Conservation (phyloP, 495 filamentous ascomycete genomes). For the Lindgomyces ingoldianus region DNA sequence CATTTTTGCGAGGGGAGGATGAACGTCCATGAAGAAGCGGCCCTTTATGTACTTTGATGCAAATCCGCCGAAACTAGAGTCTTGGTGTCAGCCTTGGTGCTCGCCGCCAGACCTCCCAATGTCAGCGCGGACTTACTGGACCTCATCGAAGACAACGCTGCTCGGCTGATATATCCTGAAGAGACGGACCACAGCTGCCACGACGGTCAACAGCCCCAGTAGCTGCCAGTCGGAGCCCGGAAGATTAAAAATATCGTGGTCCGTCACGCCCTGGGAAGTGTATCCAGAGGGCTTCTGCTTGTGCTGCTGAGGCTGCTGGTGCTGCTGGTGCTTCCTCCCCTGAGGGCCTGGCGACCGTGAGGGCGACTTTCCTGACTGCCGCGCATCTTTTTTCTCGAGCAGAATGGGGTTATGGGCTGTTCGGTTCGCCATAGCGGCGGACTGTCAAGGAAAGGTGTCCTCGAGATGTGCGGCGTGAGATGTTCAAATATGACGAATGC, state of each 20-base stretch:
- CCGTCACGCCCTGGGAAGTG: constrained; percentile 61
- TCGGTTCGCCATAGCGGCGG: constrained; percentile 37
- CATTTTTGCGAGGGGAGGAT: constrained; percentile 95
- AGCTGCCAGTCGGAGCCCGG: constrained; percentile 79
- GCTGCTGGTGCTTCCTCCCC: constrained; percentile 27
- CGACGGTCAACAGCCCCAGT: constrained; percentile 67
- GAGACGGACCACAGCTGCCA: constrained; percentile 78
- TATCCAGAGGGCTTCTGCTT: constrained; percentile 54
- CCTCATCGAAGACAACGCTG: constrained; percentile 98
- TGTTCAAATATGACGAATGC: background rate
- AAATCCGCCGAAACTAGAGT: constrained; percentile 84
- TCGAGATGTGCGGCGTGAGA: background rate
- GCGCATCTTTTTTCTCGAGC: constrained; percentile 26
- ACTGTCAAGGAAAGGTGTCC: background rate
- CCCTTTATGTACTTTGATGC: constrained; percentile 99
- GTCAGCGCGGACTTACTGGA: constrained; percentile 70
- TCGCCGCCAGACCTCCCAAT: background rate
- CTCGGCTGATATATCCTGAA: constrained; percentile 95
- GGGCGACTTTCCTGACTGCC: constrained; percentile 34
- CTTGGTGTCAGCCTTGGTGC: background rate
- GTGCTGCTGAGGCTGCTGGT: constrained; percentile 12
- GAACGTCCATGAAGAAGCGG: constrained; percentile 98
- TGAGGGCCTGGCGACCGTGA: constrained; percentile 35
- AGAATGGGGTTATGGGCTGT: constrained; percentile 22
- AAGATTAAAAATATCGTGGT: constrained; percentile 68